These are phyloP conservation scores for Infundibulicybe gibba DNA, from an alignment of 768 basidiomycete species.

Conservation along the genomic window DNA sequence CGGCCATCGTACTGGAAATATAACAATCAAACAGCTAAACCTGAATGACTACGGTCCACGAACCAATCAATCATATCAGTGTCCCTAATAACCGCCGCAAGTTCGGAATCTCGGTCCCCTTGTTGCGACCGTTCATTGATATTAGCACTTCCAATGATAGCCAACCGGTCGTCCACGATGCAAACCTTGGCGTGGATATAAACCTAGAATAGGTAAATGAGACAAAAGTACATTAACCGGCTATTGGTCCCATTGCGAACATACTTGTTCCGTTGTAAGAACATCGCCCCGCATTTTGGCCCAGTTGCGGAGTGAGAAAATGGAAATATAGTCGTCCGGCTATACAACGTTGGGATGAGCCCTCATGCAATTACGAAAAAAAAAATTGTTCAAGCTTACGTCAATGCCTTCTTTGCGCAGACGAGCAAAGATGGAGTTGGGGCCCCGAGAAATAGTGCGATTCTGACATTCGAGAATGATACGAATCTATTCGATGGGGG, in stretches of 20 bases:
- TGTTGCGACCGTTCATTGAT: constrained; percentile 96
- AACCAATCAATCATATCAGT: constrained; percentile 96
- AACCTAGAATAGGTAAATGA: constrained; percentile 40
- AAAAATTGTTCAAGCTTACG: constrained; percentile 37
- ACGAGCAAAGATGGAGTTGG: constrained; percentile 86
- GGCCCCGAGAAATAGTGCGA: constrained; percentile 82
- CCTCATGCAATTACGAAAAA: constrained; percentile 1
- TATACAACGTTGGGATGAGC: constrained; percentile 24
- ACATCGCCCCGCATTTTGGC: constrained; percentile 81
- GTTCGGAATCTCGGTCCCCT: constrained; percentile 95
- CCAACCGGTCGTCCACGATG: constrained; percentile 92
- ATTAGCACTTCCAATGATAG: constrained; percentile 94
- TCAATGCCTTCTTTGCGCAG: constrained; percentile 86
- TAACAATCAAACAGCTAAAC: constrained; percentile 1
- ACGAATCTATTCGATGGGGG: constrained; percentile 55
- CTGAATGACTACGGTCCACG: neutral
- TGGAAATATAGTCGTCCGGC: constrained; percentile 90
- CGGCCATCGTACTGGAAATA: constrained; percentile 78
- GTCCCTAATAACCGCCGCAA: constrained; percentile 90
- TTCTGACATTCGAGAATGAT: constrained; percentile 97
- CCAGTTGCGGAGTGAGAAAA: constrained; percentile 94
- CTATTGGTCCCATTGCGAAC: constrained; percentile 10
- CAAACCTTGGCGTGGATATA: constrained; percentile 90
- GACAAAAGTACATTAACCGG: neutral
- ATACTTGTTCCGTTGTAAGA: constrained; percentile 84